phyloP scores from a whole-genome alignment of 2,329 filamentous ascomycete genomes.

The Aspergillus hiratsukae region DNA sequence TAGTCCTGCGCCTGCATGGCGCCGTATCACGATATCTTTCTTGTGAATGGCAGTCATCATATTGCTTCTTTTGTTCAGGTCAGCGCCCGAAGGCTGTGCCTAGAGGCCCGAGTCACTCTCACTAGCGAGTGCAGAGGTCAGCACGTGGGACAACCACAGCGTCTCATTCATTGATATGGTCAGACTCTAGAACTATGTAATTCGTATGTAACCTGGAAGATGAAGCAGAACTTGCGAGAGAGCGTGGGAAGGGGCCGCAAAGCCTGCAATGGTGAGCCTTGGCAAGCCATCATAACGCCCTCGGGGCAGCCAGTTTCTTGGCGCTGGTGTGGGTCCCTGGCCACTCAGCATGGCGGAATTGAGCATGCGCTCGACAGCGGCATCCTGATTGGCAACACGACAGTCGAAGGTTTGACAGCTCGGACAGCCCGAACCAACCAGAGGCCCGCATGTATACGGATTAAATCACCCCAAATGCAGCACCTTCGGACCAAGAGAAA shows the following conservation, averaged over 20 bases:
- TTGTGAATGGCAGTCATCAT: background rate
- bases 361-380: background rate
- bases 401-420: background rate
- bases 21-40: background rate
- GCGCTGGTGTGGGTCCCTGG: background rate
- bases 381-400: background rate
- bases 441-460: background rate
- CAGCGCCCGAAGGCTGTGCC: background rate
- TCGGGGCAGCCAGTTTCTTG: background rate
- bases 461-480: background rate
- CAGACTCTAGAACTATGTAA: background rate
- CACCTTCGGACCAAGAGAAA: background rate
- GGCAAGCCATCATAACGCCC: background rate
- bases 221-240: background rate
- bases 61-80: background rate
- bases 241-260: background rate
- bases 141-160: background rate
- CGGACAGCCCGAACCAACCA: background rate
- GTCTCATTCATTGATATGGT: background rate
- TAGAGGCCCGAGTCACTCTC: background rate
- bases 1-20: no score
- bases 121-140: background rate
- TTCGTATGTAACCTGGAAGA: background rate
- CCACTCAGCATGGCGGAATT: background rate
- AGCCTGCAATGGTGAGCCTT: background rate